Conservation (phyloP, 2,329 filamentous ascomycete species). For the Pseudogymnoascus verrucosus region DNA sequence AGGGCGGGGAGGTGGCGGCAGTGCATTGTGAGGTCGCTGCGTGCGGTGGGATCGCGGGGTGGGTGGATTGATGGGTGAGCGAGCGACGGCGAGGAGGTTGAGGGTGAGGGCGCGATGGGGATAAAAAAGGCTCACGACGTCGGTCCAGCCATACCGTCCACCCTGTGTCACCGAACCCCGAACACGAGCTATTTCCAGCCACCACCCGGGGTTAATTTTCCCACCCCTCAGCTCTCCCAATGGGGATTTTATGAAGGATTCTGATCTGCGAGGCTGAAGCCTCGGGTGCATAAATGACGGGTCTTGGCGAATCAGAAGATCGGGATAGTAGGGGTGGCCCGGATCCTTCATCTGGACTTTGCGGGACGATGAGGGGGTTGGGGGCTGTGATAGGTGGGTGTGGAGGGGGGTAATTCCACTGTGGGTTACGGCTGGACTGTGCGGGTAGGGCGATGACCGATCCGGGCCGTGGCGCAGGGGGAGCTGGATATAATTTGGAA, state of each 20-base stretch:
- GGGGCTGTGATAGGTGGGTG: not conserved
- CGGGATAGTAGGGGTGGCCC: not conserved
- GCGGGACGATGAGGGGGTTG: not conserved
- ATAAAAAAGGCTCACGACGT: constrained; percentile 18
- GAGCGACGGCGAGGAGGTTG: not conserved
- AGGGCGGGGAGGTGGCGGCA: not conserved
- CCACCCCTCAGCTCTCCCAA: not conserved
- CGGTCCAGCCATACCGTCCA: not conserved
- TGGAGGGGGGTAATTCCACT: not conserved
- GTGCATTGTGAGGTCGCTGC: not conserved
- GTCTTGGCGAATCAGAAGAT: not conserved
- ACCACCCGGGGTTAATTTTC: not conserved
- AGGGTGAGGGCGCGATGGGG: not conserved
- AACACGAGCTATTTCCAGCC: not conserved
- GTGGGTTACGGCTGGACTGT: not conserved
- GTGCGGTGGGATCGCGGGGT: too few species aligned
- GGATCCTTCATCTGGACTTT: not conserved
- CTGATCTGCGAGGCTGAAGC: not conserved
- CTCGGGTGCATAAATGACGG: not conserved
- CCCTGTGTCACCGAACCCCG: not conserved
- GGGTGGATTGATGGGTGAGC: not conserved
- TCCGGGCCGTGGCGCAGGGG: not conserved
- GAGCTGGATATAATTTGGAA: not conserved
- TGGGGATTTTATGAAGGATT: not conserved
- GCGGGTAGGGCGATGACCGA: not conserved